Conservation (phyloP, 129 eudicot species). For the Daucus carota region DNA sequence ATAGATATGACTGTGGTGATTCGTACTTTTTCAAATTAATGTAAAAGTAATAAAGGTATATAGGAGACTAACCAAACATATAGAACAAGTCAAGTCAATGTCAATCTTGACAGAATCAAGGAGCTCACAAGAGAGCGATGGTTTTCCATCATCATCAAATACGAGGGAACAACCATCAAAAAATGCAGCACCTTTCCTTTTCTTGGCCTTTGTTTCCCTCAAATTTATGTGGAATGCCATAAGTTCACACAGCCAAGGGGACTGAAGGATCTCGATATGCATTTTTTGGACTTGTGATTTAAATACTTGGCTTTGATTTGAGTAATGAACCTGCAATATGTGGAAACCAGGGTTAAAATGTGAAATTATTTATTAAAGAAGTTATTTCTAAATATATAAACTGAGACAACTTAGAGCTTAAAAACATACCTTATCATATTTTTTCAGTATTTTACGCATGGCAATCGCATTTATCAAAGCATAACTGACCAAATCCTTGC, state of each 20-base stretch:
- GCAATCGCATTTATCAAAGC: conserved; percentile 83
- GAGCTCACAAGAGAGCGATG: conserved; percentile 75
- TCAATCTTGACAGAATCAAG: conserved; percentile 75
- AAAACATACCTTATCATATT: conserved; percentile 74
- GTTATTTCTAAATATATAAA: background rate
- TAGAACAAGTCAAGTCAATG: conserved; percentile 85
- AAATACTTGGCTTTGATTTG: conserved; percentile 85
- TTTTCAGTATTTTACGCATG: conserved; percentile 85
- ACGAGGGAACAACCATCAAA: conserved; percentile 59
- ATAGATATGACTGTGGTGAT: no score
- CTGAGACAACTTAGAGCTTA: background rate
- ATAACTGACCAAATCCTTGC: conserved; percentile 68
- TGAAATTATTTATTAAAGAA: background rate
- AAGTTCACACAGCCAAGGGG: conserved; percentile 97
- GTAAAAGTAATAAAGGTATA: background rate
- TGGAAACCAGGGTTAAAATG: background rate
- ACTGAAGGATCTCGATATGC: conserved; percentile 89
- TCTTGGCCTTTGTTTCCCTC: conserved; percentile 41
- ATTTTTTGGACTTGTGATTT: conserved; percentile 75
- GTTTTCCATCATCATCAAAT: conserved; percentile 50
- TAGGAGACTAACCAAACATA: conserved; percentile 65
- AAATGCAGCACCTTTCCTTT: conserved; percentile 31
- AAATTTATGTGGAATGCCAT: conserved; percentile 81
- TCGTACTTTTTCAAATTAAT: background rate
- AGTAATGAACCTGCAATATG: conserved; percentile 59